phyloP scores from a whole-genome alignment of 2,329 filamentous ascomycete species.

The Paracoccidioides lutzii region DNA sequence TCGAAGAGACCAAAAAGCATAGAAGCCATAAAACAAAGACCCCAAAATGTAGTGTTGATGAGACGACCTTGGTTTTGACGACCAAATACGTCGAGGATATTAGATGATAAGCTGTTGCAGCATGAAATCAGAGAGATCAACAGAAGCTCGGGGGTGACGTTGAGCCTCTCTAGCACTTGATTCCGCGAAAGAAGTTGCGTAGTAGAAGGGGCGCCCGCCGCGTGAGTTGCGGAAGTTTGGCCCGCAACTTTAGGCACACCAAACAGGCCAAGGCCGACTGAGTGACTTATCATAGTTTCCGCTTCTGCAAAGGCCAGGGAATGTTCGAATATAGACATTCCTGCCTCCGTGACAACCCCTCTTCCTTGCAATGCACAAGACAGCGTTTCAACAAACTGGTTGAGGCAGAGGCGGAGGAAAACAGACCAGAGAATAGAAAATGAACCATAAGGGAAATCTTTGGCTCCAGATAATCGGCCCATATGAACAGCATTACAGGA shows the following conservation, averaged over 20 bases:
- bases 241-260: conserved; percentile 36
- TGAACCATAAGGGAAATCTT: conserved; percentile 57
- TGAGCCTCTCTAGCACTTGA: conserved; percentile 64
- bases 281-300: conserved; percentile 71
- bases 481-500: conserved; percentile 68
- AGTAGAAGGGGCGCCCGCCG: conserved; percentile 20
- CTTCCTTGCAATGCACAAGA: conserved; percentile 79
- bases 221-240: conserved; percentile 31
- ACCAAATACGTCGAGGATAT: conserved; percentile 66
- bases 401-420: conserved; percentile 45
- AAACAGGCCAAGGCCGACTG: conserved; percentile 59
- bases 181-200: conserved; percentile 27
- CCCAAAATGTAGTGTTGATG: conserved; percentile 79
- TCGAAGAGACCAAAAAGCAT: conserved; percentile 62
- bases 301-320: conserved; percentile 93
- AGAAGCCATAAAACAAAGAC: conserved; percentile 73
- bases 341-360: conserved; percentile 68
- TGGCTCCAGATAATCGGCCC: conserved; percentile 42
- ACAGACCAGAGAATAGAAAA: conserved; percentile 50
- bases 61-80: conserved; percentile 70
- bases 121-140: conserved; percentile 77
- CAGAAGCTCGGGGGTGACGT: conserved; percentile 79
- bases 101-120: conserved; percentile 77
- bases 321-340: conserved; percentile 94
- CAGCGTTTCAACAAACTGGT: conserved; percentile 80